A percentile compares a stretch with the other conserved stretches of the same genome.
Conservation (phyloP, 2,329 filamentous ascomycete species). For the Berkeleyomyces rouxiae region DNA sequence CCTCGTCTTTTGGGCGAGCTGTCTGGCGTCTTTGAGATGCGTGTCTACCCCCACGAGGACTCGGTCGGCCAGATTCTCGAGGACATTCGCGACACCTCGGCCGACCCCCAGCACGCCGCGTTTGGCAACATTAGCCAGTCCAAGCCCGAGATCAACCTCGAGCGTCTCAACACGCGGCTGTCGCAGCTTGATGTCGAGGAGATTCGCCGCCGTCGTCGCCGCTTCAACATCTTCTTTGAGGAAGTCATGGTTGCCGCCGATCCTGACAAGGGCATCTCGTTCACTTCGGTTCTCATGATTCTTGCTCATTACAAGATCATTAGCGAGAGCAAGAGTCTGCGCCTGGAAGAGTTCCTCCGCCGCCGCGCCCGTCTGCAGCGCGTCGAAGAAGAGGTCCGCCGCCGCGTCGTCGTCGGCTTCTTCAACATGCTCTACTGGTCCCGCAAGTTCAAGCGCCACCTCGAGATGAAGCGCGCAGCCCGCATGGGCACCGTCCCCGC, state of each 20-base stretch:
- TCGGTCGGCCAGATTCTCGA: conserved; percentile 78
- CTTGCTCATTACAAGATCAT: conserved; percentile 98
- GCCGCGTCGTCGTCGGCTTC: conserved; percentile 82
- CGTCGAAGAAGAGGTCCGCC: conserved; percentile 84
- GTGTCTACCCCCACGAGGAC: conserved; percentile 83
- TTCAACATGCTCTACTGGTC: conserved; percentile 90
- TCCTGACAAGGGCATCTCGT: conserved; percentile 74
- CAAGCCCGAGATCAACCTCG: conserved; percentile 50
- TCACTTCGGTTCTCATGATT: conserved; percentile 85
- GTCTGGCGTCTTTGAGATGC: conserved; percentile 92
- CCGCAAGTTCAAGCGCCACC: conserved; percentile 59
- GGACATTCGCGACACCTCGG: conserved; percentile 49
- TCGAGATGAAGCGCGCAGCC: conserved; percentile 54
- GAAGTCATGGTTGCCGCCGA: conserved; percentile 91
- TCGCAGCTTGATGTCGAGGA: conserved; percentile 54
- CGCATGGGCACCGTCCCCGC: conserved; percentile 66
- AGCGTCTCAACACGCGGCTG: conserved; percentile 58
- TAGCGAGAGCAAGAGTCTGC: conserved; percentile 89
- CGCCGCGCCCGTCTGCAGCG: conserved; percentile 79
- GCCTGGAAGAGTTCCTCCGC: conserved; percentile 84
- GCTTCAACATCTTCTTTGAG: conserved; percentile 91
- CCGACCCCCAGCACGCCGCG: conserved; percentile 32
- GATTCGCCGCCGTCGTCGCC: conserved; percentile 57
- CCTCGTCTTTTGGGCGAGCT: conserved; percentile 79
- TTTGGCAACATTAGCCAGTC: conserved; percentile 35